Evolutionary conservation across 2,329 filamentous ascomycete genomes (phyloP).

Genomic region (Rutstroemia sp.): DNA sequence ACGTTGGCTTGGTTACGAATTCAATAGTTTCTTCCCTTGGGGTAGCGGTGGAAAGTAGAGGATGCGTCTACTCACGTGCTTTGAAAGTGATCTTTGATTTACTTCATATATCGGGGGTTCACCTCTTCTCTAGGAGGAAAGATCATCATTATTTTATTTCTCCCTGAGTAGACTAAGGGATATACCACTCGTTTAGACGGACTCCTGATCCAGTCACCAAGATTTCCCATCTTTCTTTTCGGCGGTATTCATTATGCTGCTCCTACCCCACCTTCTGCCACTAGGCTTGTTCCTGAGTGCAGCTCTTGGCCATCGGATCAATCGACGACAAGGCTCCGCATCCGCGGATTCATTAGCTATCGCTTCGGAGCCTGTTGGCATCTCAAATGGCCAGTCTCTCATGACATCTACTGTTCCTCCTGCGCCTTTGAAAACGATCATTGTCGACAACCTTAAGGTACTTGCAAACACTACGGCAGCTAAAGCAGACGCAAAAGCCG

Average conservation of each 20-base stretch:
- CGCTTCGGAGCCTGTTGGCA: conserved; percentile 3
- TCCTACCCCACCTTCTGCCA: conserved; percentile 3
- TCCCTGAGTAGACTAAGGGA: background rate
- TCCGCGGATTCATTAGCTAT: background rate
- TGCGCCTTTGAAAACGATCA: conserved; percentile 1
- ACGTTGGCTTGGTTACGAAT: conserved; percentile 2
- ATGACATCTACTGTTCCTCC: conserved; percentile 1
- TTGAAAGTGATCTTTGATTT: background rate
- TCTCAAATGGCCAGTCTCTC: conserved; percentile 4
- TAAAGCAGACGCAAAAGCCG: background rate
- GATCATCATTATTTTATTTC: background rate
- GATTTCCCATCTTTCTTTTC: background rate
- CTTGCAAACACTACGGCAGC: conserved; percentile 8
- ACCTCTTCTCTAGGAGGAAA: background rate
- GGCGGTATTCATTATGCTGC: background rate
- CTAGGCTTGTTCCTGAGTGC: conserved; percentile 1
- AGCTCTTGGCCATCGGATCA: conserved; percentile 7
- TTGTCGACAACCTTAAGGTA: background rate
- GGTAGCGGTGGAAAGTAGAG: background rate
- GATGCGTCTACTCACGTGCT: background rate
- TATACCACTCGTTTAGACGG: background rate
- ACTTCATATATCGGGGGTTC: conserved; percentile 1
- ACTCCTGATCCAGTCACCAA: background rate
- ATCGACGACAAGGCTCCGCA: background rate
- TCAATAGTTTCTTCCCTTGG: conserved; percentile 1